Conservation (phyloP, 75 land plant species). For the Ceratopteris richardii region DNA sequence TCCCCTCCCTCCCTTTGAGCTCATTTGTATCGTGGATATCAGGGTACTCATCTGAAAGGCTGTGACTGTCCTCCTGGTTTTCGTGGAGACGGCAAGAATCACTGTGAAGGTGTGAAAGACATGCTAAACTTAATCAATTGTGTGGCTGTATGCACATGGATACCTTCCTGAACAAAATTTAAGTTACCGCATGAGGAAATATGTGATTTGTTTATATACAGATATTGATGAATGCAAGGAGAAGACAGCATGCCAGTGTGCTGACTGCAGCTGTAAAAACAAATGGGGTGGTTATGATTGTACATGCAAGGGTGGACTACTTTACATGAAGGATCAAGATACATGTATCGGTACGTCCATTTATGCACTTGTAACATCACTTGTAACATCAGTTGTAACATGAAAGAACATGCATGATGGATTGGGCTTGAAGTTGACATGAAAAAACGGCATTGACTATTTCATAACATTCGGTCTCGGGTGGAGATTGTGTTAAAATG, state of each 20-base stretch:
- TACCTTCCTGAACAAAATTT: too few relatives aligned
- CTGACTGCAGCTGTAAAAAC: constrained; percentile 66
- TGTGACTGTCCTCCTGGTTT: constrained; percentile 85
- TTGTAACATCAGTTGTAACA: too few relatives aligned
- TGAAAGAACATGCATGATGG: neutral
- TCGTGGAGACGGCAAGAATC: constrained; percentile 61
- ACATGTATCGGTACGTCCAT: constrained; percentile 60
- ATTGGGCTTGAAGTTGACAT: too few relatives aligned
- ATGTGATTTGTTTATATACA: too few relatives aligned
- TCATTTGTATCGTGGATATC: too few relatives aligned
- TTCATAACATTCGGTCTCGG: too few relatives aligned
- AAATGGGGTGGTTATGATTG: constrained; percentile 76
- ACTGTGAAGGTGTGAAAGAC: constrained; percentile 68
- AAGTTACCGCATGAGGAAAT: too few relatives aligned
- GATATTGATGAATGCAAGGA: constrained; percentile 87
- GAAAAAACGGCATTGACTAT: too few relatives aligned
- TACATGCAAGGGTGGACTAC: constrained; percentile 51
- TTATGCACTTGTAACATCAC: neutral
- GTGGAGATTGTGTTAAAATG: too few relatives aligned
- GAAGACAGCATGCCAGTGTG: constrained; percentile 70
- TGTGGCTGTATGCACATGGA: too few relatives aligned
- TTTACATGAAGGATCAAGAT: constrained; percentile 76
- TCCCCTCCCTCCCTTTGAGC: too few relatives aligned
- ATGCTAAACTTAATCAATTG: too few relatives aligned
- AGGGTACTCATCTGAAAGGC: constrained; percentile 39